Base-by-base conservation (phyloP, 108 stramenopile species). In the Seminavis robusta region DNA sequence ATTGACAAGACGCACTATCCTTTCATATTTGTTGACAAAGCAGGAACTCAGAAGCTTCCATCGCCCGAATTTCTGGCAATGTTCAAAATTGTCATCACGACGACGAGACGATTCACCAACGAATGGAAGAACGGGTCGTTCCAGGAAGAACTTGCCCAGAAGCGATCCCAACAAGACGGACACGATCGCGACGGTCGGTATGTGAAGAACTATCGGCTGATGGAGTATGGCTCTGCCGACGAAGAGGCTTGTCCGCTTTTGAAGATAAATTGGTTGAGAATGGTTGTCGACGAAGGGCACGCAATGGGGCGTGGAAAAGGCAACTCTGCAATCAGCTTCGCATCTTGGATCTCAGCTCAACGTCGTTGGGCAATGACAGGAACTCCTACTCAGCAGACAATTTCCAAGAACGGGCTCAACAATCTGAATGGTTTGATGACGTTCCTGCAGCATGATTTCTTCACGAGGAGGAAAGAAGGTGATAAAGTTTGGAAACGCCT, bases 261-360 rank as follows among this genome's bases (percentile, higher is more conserved):
- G 13, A 86, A 86, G 56, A 73, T 94, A 10, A 49, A 85, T 44
- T 90, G 87, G 84, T 65, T 87, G 7, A 62, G 86, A 43, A 51
- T 90, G 37, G 63, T 90, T 32, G 80, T 89, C 3, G 92, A 94
- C 56, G 88, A 94, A 53, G 92, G 88, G 10, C 92, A 94, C 58
- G 70, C 78, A 3, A 86, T 94, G 88, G 92, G 83, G 16, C 34
- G 63, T 19, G 57, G 68, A 23, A 76, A 63, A 28, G 52, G 77
- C 10, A 88, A 71, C 54, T 86, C 83, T 48, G 57, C 75, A 1
- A 86, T 94, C 37, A 70, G 72, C 37, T 90, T 94, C 61, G 84
- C 86, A 13, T 69, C 68, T 1, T 90, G 88, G 88, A 76, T 94
- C 30, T 29, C 53, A 13, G 84, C 90, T 1, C 63, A 78, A 47